Evolutionary conservation across 441 rosid species (phyloP).

Genomic region (Capsella rubella): DNA sequence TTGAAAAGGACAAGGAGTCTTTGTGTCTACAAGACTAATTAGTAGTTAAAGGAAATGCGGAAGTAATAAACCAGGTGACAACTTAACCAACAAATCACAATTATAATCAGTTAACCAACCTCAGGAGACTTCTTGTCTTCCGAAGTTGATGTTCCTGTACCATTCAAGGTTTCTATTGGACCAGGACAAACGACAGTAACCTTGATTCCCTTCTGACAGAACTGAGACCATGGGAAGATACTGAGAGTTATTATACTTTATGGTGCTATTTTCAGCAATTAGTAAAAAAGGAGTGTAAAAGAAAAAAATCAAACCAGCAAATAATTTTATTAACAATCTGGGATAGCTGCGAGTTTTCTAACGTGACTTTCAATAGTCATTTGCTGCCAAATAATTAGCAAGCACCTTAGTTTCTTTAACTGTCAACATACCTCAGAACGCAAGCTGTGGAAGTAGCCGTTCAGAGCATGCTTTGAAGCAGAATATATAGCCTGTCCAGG

Average conservation of each 20-base stretch:
- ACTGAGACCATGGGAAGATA: constrained; percentile 51
- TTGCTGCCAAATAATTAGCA: constrained; percentile 1
- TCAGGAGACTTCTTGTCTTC: constrained; percentile 56
- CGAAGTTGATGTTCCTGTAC: constrained; percentile 61
- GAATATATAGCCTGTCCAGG: constrained; percentile 96
- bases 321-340: constrained; percentile 3
- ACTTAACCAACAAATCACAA: constrained; percentile 1
- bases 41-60: not conserved
- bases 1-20: not conserved
- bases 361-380: not conserved
- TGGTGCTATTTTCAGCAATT: not conserved
- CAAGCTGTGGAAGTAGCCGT: constrained; percentile 87
- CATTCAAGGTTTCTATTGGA: constrained; percentile 79
- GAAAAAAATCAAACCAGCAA: not conserved
- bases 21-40: constrained; percentile 9
- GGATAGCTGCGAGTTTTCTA: not conserved
- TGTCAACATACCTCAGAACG: constrained; percentile 81
- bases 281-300: not conserved
- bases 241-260: not conserved
- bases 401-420: constrained; percentile 2
- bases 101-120: constrained; percentile 48
- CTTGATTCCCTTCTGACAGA: constrained; percentile 78
- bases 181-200: constrained; percentile 97
- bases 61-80: not conserved
- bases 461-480: constrained; percentile 87